Conservation (phyloP, 768 basidiomycete genomes). For the Kwoniella botswanensis region DNA sequence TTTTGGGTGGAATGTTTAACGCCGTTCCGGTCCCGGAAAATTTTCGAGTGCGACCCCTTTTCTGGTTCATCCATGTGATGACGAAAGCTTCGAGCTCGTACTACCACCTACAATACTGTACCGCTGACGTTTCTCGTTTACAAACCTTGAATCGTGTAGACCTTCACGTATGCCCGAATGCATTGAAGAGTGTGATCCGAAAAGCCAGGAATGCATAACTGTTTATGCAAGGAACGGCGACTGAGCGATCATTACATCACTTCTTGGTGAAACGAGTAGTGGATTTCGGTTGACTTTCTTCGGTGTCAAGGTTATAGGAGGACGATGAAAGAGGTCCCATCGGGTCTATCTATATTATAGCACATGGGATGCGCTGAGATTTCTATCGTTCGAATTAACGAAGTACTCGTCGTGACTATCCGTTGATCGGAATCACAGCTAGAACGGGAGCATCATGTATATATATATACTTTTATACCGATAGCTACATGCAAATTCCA, state of each 20-base stretch:
- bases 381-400: too few relatives aligned
- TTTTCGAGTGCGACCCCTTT: neutral
- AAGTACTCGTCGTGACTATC: too few relatives aligned
- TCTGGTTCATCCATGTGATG: neutral
- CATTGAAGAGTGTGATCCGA: neutral
- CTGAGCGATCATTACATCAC: neutral
- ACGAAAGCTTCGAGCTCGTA: neutral
- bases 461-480: too few relatives aligned
- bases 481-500: too few relatives aligned
- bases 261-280: neutral
- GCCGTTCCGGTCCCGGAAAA: neutral
- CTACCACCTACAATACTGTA: neutral
- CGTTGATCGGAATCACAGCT: too few relatives aligned
- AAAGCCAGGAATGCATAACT: neutral
- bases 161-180: too few relatives aligned
- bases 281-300: neutral
- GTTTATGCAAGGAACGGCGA: neutral
- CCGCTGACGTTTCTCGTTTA: neutral
- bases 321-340: too few relatives aligned
- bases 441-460: too few relatives aligned
- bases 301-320: neutral
- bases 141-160: neutral
- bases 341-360: too few relatives aligned
- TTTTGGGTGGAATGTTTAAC: neutral
- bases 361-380: too few relatives aligned